Percentiles rank a stretch among this genome's conserved stretches.
Evolutionary conservation across 1,284 basidiomycete species (phyloP).

Genomic region (Ceraceosorus bombacis): DNA sequence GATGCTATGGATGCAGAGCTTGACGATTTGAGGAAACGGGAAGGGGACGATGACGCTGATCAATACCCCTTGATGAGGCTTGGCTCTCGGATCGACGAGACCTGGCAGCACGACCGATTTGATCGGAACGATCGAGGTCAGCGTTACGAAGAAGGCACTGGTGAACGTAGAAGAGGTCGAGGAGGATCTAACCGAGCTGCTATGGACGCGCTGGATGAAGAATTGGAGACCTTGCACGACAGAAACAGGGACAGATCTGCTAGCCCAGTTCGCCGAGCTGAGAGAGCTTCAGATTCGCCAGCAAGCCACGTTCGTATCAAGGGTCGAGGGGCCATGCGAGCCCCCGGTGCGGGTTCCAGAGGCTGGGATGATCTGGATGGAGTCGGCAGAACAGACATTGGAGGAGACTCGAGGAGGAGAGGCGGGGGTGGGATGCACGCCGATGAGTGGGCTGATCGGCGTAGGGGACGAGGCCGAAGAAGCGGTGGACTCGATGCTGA

Average conservation of each 20-base stretch:
- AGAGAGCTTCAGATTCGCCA: no score
- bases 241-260: constrained; percentile 18
- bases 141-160: constrained; percentile 3
- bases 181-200: neutral
- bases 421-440: no score
- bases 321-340: constrained; percentile 25
- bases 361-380: neutral
- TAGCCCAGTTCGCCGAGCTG: constrained; percentile 19
- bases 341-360: constrained; percentile 12
- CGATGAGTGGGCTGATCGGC: no score
- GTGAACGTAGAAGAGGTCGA: constrained; percentile 1
- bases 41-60: constrained; percentile 12
- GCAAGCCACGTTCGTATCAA: constrained; percentile 2
- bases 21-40: constrained; percentile 12
- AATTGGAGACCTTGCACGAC: constrained; percentile 14
- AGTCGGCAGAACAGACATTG: no score
- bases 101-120: constrained; percentile 8
- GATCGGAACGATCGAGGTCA: constrained; percentile 11
- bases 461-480: no score
- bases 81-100: constrained; percentile 4
- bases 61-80: constrained; percentile 22
- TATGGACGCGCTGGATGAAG: constrained; percentile 24
- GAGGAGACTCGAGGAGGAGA: no score
- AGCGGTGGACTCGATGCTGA: no score
- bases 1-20: constrained; percentile 21